These are phyloP conservation scores for Phaeolepiota aurea DNA, from an alignment of 768 basidiomycete genomes.

Conservation along the genomic window DNA sequence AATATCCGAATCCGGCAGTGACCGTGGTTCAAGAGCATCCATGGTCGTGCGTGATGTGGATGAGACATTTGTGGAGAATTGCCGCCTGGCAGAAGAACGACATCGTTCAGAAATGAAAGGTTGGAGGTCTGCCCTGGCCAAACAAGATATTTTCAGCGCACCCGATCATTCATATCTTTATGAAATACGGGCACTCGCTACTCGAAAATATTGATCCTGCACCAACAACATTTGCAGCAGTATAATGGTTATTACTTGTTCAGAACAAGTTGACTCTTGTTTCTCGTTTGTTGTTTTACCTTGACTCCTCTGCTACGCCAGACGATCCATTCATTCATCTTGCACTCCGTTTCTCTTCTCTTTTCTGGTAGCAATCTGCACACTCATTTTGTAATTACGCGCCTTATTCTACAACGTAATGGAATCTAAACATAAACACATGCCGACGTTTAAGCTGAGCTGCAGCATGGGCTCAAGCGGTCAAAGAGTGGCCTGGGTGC, in stretches of 20 bases:
- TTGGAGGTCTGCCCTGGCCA: conserved; percentile 44
- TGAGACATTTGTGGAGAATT: conserved; percentile 63
- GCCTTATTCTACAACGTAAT: background rate
- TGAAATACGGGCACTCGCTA: conserved; percentile 81
- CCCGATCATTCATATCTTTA: conserved; percentile 61
- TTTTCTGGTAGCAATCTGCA: conserved; percentile 10
- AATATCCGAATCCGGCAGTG: conserved; percentile 70
- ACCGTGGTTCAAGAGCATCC: conserved; percentile 73
- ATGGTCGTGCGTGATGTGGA: conserved; percentile 69
- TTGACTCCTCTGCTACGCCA: conserved; percentile 8
- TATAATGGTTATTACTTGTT: background rate
- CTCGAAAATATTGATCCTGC: conserved; percentile 60
- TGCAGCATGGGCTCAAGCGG: too few species aligned
- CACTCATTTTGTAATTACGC: conserved; percentile 4
- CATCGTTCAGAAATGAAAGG: conserved; percentile 81
- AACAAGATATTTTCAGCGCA: conserved; percentile 29
- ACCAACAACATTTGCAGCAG: background rate
- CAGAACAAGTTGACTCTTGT: conserved; percentile 2
- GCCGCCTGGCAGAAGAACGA: conserved; percentile 71
- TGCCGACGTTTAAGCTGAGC: background rate
- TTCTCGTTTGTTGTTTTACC: conserved; percentile 12
- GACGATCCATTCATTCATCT: conserved; percentile 8
- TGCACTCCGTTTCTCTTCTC: conserved; percentile 20
- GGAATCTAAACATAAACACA: background rate
- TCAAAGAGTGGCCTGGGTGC: too few species aligned